Evolutionary conservation across 2,329 filamentous ascomycete genomes (phyloP).

Genomic region (Penicillium rolfsii): DNA sequence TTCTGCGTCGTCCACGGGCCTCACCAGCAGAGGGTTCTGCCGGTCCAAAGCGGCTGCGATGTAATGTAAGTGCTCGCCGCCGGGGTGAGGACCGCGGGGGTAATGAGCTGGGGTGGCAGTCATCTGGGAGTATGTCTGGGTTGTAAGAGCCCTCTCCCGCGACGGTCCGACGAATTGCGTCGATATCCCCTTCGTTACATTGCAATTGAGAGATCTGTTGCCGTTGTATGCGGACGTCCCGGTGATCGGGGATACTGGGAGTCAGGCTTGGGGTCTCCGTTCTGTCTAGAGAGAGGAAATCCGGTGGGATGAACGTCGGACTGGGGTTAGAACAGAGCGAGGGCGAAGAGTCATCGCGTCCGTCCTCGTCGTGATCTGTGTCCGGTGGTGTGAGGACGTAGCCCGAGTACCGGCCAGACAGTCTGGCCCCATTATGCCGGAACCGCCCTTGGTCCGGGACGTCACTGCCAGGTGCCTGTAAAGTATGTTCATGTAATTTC

Average conservation of each 20-base stretch:
- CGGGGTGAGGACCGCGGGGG: conserved; percentile 40
- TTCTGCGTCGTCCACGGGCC: conserved; percentile 33
- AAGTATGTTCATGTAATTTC: conserved; percentile 46
- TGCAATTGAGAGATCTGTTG: conserved; percentile 47
- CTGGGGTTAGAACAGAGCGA: conserved; percentile 56
- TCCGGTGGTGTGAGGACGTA: conserved; percentile 44
- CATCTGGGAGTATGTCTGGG: conserved; percentile 28
- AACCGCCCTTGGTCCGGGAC: conserved; percentile 14
- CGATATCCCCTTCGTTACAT: conserved; percentile 41
- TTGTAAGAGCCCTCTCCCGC: conserved; percentile 32
- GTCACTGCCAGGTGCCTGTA: conserved; percentile 32
- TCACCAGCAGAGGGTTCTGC: conserved; percentile 7
- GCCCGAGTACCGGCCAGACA: conserved; percentile 29
- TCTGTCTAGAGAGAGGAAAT: conserved; percentile 25
- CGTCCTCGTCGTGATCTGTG: conserved; percentile 45
- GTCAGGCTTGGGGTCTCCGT: conserved; percentile 5
- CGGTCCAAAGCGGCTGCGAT: conserved; percentile 37
- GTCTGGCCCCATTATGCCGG: conserved; percentile 22
- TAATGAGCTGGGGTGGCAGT: conserved; percentile 45
- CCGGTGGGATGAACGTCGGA: conserved; percentile 36
- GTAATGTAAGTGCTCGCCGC: conserved; percentile 33
- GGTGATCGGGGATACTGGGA: conserved; percentile 20
- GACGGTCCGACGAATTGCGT: conserved; percentile 43
- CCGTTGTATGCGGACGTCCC: conserved; percentile 40
- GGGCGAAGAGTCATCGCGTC: conserved; percentile 53